Evolutionary conservation across 306 rosid species (phyloP).

Genomic region (Myrica gale): DNA sequence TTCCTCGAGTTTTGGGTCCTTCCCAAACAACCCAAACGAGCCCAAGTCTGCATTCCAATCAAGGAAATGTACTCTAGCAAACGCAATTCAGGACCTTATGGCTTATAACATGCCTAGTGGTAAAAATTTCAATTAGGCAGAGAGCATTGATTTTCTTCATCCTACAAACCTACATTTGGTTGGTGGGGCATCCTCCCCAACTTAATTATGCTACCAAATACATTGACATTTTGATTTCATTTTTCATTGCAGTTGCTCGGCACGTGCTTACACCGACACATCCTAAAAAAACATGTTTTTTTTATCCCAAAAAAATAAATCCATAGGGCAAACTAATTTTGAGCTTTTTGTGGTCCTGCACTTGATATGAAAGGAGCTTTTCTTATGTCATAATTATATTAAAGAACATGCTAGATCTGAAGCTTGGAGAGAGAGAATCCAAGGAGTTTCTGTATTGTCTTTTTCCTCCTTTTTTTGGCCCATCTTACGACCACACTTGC

Average conservation of each 20-base stretch:
- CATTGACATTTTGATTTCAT: background rate
- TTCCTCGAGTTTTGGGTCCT: too few species aligned
- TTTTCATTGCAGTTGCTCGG: background rate
- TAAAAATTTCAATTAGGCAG: background rate
- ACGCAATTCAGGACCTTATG: slow-evolving; percentile 9
- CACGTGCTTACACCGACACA: background rate
- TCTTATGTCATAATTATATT: background rate
- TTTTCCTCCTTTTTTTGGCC: background rate
- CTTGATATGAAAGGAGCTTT: background rate
- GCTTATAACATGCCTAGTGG: too few species aligned
- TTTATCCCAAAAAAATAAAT: too few species aligned
- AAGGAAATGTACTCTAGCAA: background rate
- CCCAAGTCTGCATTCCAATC: background rate
- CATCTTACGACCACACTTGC: slow-evolving; percentile 31
- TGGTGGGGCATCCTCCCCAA: slow-evolving; percentile 47
- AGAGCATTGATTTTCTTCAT: slow-evolving; percentile 19
- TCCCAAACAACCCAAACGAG: too few species aligned
- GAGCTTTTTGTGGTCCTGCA: background rate
- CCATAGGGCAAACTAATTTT: background rate
- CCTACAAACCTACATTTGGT: slow-evolving; percentile 25
- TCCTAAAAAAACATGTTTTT: background rate
- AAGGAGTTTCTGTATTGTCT: slow-evolving; percentile 25
- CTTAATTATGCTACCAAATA: slow-evolving; percentile 37
- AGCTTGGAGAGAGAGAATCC: slow-evolving; percentile 38
- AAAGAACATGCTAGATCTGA: slow-evolving; percentile 7